Percentiles rank a stretch among this genome's conserved stretches.
Conservation (phyloP, 176 grass and related monocot genomes). For the Chrysopogon serrulatus region DNA sequence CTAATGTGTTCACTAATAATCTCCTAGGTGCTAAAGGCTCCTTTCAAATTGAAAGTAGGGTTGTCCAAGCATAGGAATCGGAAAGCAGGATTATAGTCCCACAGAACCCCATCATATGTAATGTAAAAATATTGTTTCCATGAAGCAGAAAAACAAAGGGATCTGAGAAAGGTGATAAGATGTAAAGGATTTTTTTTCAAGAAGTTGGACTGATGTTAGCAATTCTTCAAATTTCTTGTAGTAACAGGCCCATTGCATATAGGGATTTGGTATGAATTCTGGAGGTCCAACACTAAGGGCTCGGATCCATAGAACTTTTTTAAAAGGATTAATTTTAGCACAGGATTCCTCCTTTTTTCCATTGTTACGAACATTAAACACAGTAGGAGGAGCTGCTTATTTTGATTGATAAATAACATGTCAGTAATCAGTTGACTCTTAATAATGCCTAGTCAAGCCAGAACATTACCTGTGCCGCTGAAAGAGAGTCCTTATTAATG, state of each 20-base stretch:
- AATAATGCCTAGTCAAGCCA: background rate
- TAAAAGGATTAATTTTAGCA: background rate
- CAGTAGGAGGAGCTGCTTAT: background rate
- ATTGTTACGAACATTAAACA: background rate
- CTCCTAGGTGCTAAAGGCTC: background rate
- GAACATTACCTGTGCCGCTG: constrained; percentile 26
- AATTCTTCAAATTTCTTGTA: background rate
- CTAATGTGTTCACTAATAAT: background rate
- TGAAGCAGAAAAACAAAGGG: background rate
- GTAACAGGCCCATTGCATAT: background rate
- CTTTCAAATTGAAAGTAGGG: background rate
- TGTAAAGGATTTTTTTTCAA: background rate
- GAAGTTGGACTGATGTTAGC: background rate
- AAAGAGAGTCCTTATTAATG: constrained; percentile 27
- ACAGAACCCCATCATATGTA: background rate
- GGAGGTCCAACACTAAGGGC: background rate
- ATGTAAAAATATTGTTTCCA: background rate
- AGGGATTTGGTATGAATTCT: background rate
- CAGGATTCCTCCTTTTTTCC: background rate
- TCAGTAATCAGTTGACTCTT: background rate
- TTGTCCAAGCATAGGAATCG: background rate
- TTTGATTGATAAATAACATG: background rate
- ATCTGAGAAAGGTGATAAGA: background rate
- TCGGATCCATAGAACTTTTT: background rate
- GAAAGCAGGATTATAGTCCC: background rate